Conservation (phyloP, 2,329 filamentous ascomycete species). For the Pseudogymnoascus sp. region DNA sequence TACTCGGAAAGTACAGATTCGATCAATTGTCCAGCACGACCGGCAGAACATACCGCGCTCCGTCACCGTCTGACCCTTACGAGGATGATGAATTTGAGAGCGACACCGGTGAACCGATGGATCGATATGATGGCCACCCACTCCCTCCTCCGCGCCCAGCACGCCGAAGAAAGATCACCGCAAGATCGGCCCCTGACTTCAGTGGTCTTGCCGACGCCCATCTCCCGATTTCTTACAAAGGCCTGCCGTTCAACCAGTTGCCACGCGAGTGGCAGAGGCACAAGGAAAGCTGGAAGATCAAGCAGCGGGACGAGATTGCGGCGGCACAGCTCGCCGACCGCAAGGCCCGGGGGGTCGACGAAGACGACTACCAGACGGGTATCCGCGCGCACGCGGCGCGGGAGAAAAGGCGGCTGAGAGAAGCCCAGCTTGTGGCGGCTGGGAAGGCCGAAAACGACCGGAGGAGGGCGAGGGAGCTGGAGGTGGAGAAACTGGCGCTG, state of each 20-base stretch:
- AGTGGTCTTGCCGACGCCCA: neutral
- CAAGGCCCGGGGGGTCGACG: neutral
- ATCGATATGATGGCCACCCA: neutral
- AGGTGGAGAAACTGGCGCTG: neutral
- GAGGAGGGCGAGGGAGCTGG: neutral
- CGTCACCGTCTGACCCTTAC: neutral
- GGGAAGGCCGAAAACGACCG: neutral
- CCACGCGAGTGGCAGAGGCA: neutral
- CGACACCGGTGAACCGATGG: neutral
- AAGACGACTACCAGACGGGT: neutral
- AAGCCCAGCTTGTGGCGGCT: neutral
- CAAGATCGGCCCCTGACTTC: neutral
- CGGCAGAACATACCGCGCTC: neutral
- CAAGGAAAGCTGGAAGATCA: neutral
- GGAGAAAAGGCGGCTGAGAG: neutral
- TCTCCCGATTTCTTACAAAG: neutral
- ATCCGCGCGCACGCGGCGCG: neutral
- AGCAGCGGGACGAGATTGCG: neutral
- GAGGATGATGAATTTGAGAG: neutral
- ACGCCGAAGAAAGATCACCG: neutral
- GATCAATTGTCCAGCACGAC: neutral
- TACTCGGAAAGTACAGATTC: neutral
- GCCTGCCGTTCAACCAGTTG: neutral
- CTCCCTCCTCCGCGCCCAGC: neutral
- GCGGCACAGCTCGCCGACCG: neutral